These are phyloP conservation scores for Monoraphidium neglectum DNA, from an alignment of 139 green algal genomes.

Conservation along the genomic window DNA sequence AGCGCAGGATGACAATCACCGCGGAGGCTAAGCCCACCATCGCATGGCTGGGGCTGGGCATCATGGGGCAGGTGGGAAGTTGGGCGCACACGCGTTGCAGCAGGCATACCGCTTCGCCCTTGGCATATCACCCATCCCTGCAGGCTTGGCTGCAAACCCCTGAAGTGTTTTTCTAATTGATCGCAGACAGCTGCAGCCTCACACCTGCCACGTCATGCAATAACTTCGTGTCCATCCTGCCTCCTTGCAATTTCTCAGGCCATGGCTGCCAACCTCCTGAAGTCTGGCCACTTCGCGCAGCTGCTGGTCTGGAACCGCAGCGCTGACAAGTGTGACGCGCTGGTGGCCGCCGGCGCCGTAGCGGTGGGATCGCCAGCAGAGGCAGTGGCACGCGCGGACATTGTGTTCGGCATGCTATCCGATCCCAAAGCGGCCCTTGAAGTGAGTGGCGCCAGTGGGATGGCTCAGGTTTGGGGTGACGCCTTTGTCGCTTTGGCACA, in stretches of 20 bases:
- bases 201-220: too few species aligned
- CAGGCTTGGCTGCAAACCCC: too few species aligned
- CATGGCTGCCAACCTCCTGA: slow-evolving; percentile 84
- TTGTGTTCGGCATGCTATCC: slow-evolving; percentile 89
- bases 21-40: slow-evolving; percentile 31
- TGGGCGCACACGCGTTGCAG: too few species aligned
- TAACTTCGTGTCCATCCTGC: too few species aligned
- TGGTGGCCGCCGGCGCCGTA: slow-evolving; percentile 54
- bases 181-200: too few species aligned
- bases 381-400: slow-evolving; percentile 67
- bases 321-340: slow-evolving; percentile 47
- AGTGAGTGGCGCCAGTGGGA: slow-evolving; percentile 17
- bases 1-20: slow-evolving; percentile 4
- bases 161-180: too few species aligned
- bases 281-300: slow-evolving; percentile 66
- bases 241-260: too few species aligned
- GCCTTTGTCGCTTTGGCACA: too few species aligned
- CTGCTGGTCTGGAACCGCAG: slow-evolving; percentile 91
- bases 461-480: not conserved
- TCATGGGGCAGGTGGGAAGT: too few species aligned
- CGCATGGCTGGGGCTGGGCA: slow-evolving; percentile 80
- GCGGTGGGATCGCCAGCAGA: slow-evolving; percentile 58
- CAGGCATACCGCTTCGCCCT: too few species aligned
- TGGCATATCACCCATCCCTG: too few species aligned
- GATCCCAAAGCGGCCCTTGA: slow-evolving; percentile 79